Percentiles rank a stretch among this genome's conserved stretches.
Evolutionary conservation across 2,329 filamentous ascomycete species (phyloP).

Genomic region (Nemania diffusa): DNA sequence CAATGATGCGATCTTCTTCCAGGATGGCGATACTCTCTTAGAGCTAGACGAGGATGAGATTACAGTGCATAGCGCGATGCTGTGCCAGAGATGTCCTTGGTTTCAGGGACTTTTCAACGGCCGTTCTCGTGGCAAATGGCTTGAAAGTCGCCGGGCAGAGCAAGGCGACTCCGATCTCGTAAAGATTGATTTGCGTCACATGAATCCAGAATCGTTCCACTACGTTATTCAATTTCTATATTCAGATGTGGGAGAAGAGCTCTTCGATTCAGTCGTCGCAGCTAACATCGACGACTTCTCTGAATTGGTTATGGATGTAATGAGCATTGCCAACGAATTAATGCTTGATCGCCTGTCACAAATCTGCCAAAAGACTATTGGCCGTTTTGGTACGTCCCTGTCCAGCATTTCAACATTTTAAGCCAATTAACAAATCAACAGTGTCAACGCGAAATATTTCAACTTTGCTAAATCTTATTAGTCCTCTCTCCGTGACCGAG

Average conservation of each 20-base stretch:
- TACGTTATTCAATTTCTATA: conserved; percentile 87
- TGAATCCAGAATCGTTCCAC: conserved; percentile 76
- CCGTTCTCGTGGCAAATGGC: conserved; percentile 86
- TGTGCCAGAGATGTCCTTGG: conserved; percentile 89
- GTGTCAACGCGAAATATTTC: conserved; percentile 89
- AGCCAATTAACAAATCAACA: conserved; percentile 41
- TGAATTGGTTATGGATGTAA: conserved; percentile 89
- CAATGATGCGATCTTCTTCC: conserved; percentile 75
- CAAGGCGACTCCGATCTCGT: conserved; percentile 62
- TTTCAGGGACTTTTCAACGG: conserved; percentile 91
- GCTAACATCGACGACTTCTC: conserved; percentile 83
- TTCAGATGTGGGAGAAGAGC: conserved; percentile 78
- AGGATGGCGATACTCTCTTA: conserved; percentile 81
- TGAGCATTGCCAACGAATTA: conserved; percentile 89
- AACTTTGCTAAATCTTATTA: conserved; percentile 84
- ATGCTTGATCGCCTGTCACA: conserved; percentile 94
- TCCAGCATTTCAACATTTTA: not conserved
- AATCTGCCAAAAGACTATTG: conserved; percentile 86
- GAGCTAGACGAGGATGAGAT: conserved; percentile 80
- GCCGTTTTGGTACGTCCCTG: conserved; percentile 66
- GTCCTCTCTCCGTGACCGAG: conserved; percentile 81
- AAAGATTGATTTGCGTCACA: conserved; percentile 83
- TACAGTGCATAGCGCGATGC: conserved; percentile 77
- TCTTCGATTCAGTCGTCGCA: conserved; percentile 82
- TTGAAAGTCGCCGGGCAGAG: conserved; percentile 72